Base-by-base conservation (phyloP, 2,329 filamentous ascomycete species). In the Phoma herbarum region DNA sequence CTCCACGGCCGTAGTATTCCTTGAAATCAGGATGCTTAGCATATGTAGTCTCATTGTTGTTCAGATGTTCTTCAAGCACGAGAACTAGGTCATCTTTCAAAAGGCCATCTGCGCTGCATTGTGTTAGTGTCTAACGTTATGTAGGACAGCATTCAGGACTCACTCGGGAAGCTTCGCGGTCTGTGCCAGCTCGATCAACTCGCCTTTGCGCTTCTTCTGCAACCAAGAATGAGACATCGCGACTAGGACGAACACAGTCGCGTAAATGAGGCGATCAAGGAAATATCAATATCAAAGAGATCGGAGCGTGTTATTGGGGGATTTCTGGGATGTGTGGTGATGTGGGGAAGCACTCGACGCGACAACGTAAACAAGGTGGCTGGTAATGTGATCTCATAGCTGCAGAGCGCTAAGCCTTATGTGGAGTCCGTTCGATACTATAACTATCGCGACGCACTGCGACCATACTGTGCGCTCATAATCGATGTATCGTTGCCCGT, bases 61-160 rank as follows among this genome's bases (percentile, higher is more conserved):
- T 71, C 39, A 76, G 71, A 44, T 83, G 67, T 4, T 59, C 60
- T 29, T 66, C 66, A 26, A 76, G 64, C 41, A 64, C 52, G 10
- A 71, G 67, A 73, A 94, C 91, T 60, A 98, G 86, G 47, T 97
- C 92, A 64, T 84, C 82, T 79, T 97, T 97, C 77, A 90, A 90
- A 64, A 89, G 80, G 56, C 84, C 82, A 66, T 91, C 87, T 72
- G 86, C 88, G 72, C 90, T 93, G 72, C 64, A 64, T 61, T 61
- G 42, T 57, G 44, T 70, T 56, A 69, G 63, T 47, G 28, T 28
- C 6, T n/a, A 9, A 18, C n/a, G 22, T 29, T 14, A 25, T 39
- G 49, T 41, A 26, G 48, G 41, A 54, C 18, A 12, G 44, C 14
- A 44, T 45, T 41, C 31, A 58, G 47, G 33, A 85, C 88, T 73